phyloP scores from a whole-genome alignment of 805 yeast species.

The Nakazawaea sp. region DNA sequence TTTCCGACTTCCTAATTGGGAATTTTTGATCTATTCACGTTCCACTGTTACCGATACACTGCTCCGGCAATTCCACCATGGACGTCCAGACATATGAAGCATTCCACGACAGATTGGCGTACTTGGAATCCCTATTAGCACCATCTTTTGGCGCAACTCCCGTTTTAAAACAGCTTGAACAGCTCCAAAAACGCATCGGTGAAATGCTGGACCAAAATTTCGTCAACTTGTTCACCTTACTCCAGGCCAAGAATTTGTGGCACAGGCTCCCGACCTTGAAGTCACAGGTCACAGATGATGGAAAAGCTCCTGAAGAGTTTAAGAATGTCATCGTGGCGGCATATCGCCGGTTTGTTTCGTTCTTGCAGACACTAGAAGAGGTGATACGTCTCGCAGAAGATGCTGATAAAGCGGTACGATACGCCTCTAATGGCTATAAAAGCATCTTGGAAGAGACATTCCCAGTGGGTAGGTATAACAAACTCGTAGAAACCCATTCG shows the following conservation, averaged over 20 bases:
- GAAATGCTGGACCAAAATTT: background rate
- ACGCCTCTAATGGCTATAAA: background rate
- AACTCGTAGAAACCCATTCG: background rate
- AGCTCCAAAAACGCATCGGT: too few species aligned
- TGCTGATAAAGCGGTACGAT: background rate
- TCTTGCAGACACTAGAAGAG: background rate
- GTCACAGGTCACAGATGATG: background rate
- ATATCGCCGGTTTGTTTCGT: background rate
- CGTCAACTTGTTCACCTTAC: background rate
- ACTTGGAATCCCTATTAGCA: background rate
- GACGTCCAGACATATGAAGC: conserved; percentile 2
- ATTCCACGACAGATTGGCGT: background rate
- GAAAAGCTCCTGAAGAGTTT: too few species aligned
- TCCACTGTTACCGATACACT: too few species aligned
- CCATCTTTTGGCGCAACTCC: conserved; percentile 1
- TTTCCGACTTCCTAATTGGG: background rate
- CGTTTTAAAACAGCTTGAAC: background rate
- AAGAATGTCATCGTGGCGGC: background rate
- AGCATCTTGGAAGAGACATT: background rate
- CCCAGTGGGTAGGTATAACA: background rate
- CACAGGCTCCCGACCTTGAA: background rate
- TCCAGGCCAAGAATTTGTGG: conserved; percentile 1
- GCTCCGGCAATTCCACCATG: too few species aligned
- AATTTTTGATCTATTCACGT: too few species aligned
- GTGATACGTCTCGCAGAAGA: background rate